A percentile compares a stretch with the other conserved stretches of the same genome.
Conservation (phyloP, 306 rosid genomes). For the Astragalus glycyphyllos region DNA sequence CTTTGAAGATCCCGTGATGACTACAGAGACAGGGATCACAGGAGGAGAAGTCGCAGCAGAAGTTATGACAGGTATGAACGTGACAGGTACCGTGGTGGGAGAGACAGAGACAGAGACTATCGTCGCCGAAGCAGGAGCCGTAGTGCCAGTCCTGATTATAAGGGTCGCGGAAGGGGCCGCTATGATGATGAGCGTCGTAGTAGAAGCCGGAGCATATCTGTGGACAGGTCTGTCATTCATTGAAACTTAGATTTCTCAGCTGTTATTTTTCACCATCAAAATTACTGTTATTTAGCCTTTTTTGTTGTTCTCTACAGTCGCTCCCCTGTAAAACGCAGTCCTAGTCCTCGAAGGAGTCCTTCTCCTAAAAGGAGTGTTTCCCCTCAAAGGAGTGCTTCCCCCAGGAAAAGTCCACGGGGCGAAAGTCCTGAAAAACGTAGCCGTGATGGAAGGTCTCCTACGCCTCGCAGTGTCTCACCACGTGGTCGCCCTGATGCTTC, state of each 20-base stretch:
- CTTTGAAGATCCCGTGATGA: conserved; percentile 66
- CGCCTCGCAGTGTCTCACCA: conserved; percentile 72
- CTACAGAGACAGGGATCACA: conserved; percentile 60
- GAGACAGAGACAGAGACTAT: conserved; percentile 67
- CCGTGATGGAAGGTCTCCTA: conserved; percentile 55
- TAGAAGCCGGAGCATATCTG: conserved; percentile 67
- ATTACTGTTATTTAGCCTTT: background rate
- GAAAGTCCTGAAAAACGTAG: conserved; percentile 63
- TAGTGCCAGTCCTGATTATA: conserved; percentile 76
- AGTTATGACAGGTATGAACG: conserved; percentile 71
- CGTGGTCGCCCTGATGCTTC: conserved; percentile 54
- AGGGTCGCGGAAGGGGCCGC: conserved; percentile 64
- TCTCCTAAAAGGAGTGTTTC: conserved; percentile 59
- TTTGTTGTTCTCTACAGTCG: conserved; percentile 49
- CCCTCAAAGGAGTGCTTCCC: conserved; percentile 62
- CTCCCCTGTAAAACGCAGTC: conserved; percentile 65
- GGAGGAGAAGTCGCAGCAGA: conserved; percentile 79
- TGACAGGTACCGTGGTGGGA: conserved; percentile 64
- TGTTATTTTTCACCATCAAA: background rate
- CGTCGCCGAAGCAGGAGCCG: conserved; percentile 72
- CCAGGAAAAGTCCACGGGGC: conserved; percentile 56
- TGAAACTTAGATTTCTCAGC: background rate
- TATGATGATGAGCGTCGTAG: conserved; percentile 65
- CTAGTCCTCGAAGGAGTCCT: conserved; percentile 63
- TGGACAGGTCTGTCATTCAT: conserved; percentile 59